These are phyloP conservation scores for Gossypium bickii DNA, from an alignment of 345 rosid genomes.

Conservation along the genomic window DNA sequence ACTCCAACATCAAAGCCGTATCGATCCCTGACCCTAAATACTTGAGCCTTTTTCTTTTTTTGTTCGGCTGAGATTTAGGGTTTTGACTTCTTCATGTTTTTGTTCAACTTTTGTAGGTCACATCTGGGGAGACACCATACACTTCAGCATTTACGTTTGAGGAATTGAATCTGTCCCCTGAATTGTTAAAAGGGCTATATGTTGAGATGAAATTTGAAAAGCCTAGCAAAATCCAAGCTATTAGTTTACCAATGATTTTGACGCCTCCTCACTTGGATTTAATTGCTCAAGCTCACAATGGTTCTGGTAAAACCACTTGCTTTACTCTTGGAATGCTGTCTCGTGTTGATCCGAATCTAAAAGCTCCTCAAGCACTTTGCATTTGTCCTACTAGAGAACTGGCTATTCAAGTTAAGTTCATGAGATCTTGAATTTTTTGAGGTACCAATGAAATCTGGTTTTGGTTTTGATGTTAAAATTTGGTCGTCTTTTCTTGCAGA, in stretches of 20 bases:
- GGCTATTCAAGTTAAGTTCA: slow-evolving; percentile 72
- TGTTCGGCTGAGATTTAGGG: slow-evolving; percentile 2
- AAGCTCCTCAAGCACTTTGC: slow-evolving; percentile 83
- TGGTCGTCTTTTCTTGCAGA: slow-evolving; percentile 35
- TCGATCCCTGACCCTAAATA: neutral
- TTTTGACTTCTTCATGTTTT: slow-evolving; percentile 9
- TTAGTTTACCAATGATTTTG: slow-evolving; percentile 89
- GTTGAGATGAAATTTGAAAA: slow-evolving; percentile 89
- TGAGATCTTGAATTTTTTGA: neutral
- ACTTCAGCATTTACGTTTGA: slow-evolving; percentile 75
- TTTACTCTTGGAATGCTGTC: slow-evolving; percentile 94
- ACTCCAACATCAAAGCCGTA: slow-evolving; percentile 78
- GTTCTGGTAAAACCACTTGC: slow-evolving; percentile 97
- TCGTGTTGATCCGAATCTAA: slow-evolving; percentile 57
- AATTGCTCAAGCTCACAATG: slow-evolving; percentile 94
- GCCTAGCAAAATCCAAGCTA: slow-evolving; percentile 94
- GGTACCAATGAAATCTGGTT: neutral
- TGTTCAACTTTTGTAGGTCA: slow-evolving; percentile 44
- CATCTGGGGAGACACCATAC: slow-evolving; percentile 75
- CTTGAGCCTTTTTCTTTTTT: neutral
- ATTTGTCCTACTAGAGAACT: slow-evolving; percentile 94
- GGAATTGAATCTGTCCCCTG: slow-evolving; percentile 71
- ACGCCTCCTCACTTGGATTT: slow-evolving; percentile 79
- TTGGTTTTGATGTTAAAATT: neutral
- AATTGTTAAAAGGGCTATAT: slow-evolving; percentile 79